Evolutionary conservation across 2,329 filamentous ascomycete genomes (phyloP), one percentile per base, ranked within the genome.

Genomic region (Nemania diffusa): DNA sequence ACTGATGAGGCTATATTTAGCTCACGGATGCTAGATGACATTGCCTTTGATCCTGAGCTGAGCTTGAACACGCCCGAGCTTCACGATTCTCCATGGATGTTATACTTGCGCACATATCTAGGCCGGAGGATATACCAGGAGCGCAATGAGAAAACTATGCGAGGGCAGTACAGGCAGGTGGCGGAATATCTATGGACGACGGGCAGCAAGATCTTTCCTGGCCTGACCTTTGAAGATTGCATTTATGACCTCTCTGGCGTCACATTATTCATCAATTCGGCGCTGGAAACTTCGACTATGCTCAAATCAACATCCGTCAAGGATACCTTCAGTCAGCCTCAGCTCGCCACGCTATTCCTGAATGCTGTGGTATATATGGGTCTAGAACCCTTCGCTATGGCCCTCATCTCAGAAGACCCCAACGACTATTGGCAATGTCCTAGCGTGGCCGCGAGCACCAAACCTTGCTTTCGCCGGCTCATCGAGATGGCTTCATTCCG

Each of bases 371-470:
- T 71, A n/a, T 71, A 71, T 17, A 71, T 69, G 69, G 69, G 69
- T 9, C 53, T 71, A 0, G 67, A 69, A 20, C 62, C 69, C 17
- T 65, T 69, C 20, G 69, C 67, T 32, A 69, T 66, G 62, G 67
- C 69, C 22, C 67, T 71, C 24, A 63, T 71, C 17, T 69, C 69
- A 2, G 69, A 69, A 59, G 69, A 71, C 32, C 37, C 67, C 4
- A 68, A 69, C 27, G 69, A 71, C 17, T 71, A 71, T 42, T 71
- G 69, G 69, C 67, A 69, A 57, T 71, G 64, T 40, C 69, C 69
- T 17, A 65, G 64, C 24, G 64, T 71, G 9, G 69, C 69, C 34
- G 69, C 69, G 20, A 71, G 69, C 53, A 62, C 64, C 2, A 71
- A 71, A 17, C 69, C 69, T 7, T 56, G 62, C 52, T 59, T 71